Conservation (phyloP, 2,329 filamentous ascomycete species). For the Dactylellina haptotyla region DNA sequence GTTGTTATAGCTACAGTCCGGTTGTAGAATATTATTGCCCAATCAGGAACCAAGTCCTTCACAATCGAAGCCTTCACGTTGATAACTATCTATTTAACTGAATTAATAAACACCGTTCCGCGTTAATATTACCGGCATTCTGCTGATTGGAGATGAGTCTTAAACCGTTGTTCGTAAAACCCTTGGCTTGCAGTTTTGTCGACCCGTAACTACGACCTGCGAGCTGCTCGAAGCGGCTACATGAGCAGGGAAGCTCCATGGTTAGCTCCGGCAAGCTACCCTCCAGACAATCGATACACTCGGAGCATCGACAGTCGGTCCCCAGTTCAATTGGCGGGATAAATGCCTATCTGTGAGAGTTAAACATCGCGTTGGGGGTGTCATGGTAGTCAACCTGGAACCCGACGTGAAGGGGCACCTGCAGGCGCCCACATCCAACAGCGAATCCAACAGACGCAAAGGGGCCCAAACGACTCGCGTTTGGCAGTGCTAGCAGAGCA, state of each 20-base stretch:
- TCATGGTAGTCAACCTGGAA: no score
- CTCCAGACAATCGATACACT: not conserved
- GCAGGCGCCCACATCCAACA: not conserved
- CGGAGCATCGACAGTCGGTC: not conserved
- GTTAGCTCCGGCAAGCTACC: not conserved
- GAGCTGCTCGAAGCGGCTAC: not conserved
- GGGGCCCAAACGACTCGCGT: not conserved
- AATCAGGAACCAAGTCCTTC: not conserved
- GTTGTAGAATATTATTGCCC: no score
- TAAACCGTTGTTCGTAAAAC: conserved; percentile 7
- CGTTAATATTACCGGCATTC: no score
- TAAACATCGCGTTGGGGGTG: no score
- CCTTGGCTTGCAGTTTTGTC: conserved; percentile 37
- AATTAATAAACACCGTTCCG: no score
- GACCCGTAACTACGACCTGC: not conserved
- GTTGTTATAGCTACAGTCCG: no score
- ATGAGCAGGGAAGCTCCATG: conserved; percentile 20
- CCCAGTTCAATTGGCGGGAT: no score
- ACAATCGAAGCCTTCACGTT: not conserved
- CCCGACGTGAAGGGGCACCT: not conserved
- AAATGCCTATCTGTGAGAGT: no score
- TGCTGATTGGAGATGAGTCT: no score
- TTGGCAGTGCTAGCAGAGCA: not conserved
- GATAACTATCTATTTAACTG: no score
- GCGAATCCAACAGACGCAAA: not conserved